Base-by-base conservation (phyloP, 2,329 filamentous ascomycete species). In the Colletotrichum gigasporum region DNA sequence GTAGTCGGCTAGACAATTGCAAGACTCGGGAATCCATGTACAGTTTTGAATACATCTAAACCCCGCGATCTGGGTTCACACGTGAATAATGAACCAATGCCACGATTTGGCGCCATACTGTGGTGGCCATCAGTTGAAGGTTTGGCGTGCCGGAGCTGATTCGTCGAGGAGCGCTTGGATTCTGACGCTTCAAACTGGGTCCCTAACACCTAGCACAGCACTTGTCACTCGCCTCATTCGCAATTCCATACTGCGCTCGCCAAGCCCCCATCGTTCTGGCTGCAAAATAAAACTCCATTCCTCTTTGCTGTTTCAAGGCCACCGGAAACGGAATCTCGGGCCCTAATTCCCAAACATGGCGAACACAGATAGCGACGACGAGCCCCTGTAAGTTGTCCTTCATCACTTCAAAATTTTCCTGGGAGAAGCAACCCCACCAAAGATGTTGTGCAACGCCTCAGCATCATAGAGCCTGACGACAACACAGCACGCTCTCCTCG, bases 401-500 rank as follows among this genome's bases (percentile, higher is more conserved):
- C 12, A 35, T 34, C 22, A 26, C n/a, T 35, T 11, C 28, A 14
- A 44, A 56, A 41, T 16, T 30, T 60, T 53, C 18, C 2, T 42
- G 16, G 3, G n/a, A 24, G 22, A 14, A 32, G 7, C 34, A 16
- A 2, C 35, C 34, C 56, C 35, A 53, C 42, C 37, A 12, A 10
- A 53, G 14, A 26, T 22, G 24, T n/a, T n/a, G n/a, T n/a, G n/a
- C n/a, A n/a, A n/a, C n/a, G n/a, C n/a, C n/a, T n/a, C n/a, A n/a
- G n/a, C n/a, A n/a, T n/a, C n/a, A n/a, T n/a, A n/a, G n/a, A n/a
- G n/a, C n/a, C n/a, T n/a, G n/a, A n/a, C n/a, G 11, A 12, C 44
- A 14, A 9, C 18, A 2, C 53, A 90, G 88, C 65, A 81, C 83
- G 63, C 86, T 96, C 64, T 91, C 91, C 5, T 80, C 85, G 35